These are phyloP conservation scores for Cordyceps fumosorosea DNA, from an alignment of 2,329 filamentous ascomycete species.

Conservation along the genomic window DNA sequence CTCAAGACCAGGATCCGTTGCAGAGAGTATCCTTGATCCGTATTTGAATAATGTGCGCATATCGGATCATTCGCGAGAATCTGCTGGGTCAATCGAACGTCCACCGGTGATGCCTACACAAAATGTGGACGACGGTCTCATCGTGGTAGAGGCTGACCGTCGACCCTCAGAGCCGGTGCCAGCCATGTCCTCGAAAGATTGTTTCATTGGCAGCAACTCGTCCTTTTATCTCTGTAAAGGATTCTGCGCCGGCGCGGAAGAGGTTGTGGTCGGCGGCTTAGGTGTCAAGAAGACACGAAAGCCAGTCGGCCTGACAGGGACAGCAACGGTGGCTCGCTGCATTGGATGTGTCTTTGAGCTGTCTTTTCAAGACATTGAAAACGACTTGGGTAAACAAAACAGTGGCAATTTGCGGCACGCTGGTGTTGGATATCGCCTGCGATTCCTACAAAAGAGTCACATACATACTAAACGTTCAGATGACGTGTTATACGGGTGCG, in stretches of 20 bases:
- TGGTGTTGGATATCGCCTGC: constrained; percentile 43
- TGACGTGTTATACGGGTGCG: constrained; percentile 47
- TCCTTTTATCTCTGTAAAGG: constrained; percentile 48
- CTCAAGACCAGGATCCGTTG: constrained; percentile 5
- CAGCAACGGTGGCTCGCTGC: constrained; percentile 43
- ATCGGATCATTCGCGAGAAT: constrained; percentile 4
- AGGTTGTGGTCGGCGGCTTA: constrained; percentile 39
- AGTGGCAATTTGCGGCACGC: constrained; percentile 41
- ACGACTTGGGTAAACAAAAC: constrained; percentile 42
- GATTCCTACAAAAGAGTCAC: constrained; percentile 52
- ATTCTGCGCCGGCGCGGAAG: constrained; percentile 49
- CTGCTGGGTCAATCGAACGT: neutral
- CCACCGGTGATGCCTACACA: neutral
- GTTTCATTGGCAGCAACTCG: constrained; percentile 36
- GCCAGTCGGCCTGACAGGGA: constrained; percentile 38
- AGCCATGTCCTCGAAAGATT: constrained; percentile 24
- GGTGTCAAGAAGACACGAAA: constrained; percentile 47
- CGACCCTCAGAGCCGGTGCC: neutral
- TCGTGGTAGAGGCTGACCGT: constrained; percentile 17
- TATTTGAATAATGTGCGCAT: constrained; percentile 1
- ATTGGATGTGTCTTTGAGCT: constrained; percentile 47
- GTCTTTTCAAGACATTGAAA: constrained; percentile 45
- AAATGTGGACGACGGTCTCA: constrained; percentile 17
- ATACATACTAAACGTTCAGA: constrained; percentile 42
- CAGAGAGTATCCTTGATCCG: constrained; percentile 10